Base-by-base conservation (phyloP, 164 flowering plant species). In the Umbilicus rupestris region DNA sequence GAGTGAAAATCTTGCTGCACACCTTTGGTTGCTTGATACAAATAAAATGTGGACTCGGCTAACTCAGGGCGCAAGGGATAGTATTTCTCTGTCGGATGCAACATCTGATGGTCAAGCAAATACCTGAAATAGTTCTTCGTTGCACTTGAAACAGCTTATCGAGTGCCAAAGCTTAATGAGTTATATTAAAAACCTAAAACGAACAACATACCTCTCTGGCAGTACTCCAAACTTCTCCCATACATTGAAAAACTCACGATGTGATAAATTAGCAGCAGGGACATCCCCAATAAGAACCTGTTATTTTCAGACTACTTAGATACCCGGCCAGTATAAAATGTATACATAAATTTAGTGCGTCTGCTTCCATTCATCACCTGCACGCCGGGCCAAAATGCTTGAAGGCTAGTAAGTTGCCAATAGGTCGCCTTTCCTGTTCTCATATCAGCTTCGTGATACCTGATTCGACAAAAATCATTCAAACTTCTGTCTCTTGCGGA, bases 381-480 rank as follows among this genome's bases (percentile, higher is more conserved):
- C 70, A 94, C 73, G 67, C 99, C 99, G 60, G 99, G 99, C 99
- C 99, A 94, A 86, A 94, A 94, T 76, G 99, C 99, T 77, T 94
- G 99, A 74, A 94, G 97, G 81, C 99, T 94, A 29, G 99, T 94
- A 66, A 94, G 96, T 76, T 94, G 99, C 99, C 99, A 94, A 72
- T 89, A 89, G 39, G 99, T 94, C 72, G 99, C 88, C 78, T 73
- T 82, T 70, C 99, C 99, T 20, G 92, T 91, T 68, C 96, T 87
- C 97, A 94, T 94, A 76, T 94, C 97, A 72, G 99, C 93, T 76
- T 94, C 99, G 79, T 94, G 99, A 74, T 94, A 94, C 99, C 99
- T 94, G 75, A 16, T 70, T 47, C 47, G 64, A 7, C 26, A 19
- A 62, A 59, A 24, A 45, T 5, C 30, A 19, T 14, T 26, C 29